Evolutionary conservation across 768 basidiomycete genomes (phyloP).

Genomic region (Piloderma croceum): DNA sequence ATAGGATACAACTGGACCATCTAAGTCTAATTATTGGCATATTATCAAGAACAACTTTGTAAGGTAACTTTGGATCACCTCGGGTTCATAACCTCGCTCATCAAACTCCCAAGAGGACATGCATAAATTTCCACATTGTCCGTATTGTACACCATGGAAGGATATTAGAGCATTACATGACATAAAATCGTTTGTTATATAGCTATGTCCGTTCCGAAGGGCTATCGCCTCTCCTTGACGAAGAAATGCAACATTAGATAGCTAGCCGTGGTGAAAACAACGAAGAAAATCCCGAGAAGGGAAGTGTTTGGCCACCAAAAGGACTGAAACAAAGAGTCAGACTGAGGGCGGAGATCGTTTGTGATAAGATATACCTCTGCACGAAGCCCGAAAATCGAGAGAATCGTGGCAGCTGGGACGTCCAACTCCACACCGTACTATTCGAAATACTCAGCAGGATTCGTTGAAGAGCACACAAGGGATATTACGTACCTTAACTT

Average conservation of each 20-base stretch:
- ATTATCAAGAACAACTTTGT: too few species aligned
- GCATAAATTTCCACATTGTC: too few species aligned
- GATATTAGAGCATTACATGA: too few species aligned
- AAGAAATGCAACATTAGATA: constrained; percentile 80
- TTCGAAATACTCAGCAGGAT: constrained; percentile 1
- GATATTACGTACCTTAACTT: constrained; percentile 74
- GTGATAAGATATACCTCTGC: too few species aligned
- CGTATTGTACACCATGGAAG: too few species aligned
- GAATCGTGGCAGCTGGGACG: constrained; percentile 91
- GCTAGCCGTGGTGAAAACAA: constrained; percentile 67
- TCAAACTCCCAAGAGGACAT: too few species aligned
- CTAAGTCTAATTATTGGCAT: too few species aligned
- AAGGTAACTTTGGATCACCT: too few species aligned
- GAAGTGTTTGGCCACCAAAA: constrained; percentile 99
- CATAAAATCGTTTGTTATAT: too few species aligned
- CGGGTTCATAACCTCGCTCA: too few species aligned
- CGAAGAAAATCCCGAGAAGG: constrained; percentile 82
- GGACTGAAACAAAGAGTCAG: constrained; percentile 46
- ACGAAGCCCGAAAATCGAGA: constrained; percentile 89
- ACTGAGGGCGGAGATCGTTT: background rate
- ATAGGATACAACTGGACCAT: too few species aligned
- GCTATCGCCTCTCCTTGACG: constrained; percentile 62
- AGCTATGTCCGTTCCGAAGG: too few species aligned
- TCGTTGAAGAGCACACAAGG: constrained; percentile 38
- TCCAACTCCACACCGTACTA: constrained; percentile 97